Conservation (phyloP, 2,329 filamentous ascomycete species). For the Blastomyces emzantsi region DNA sequence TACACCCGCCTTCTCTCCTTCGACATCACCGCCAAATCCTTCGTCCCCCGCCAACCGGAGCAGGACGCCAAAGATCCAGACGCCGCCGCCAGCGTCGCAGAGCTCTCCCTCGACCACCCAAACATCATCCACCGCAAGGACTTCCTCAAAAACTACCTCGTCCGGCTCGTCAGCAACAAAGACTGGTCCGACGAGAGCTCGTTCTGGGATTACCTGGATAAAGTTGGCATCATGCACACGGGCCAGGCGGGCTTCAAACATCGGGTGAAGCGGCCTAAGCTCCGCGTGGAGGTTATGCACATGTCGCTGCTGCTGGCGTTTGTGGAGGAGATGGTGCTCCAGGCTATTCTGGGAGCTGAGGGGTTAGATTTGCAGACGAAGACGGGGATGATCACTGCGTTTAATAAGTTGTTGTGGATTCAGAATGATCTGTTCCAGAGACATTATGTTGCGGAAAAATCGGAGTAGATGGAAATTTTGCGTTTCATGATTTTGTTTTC, state of each 20-base stretch:
- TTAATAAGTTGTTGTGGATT: slow-evolving; percentile 26
- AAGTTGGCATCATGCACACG: slow-evolving; percentile 25
- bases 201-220: slow-evolving; percentile 25
- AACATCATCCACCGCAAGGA: slow-evolving; percentile 25
- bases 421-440: slow-evolving; percentile 27
- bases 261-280: slow-evolving; percentile 19
- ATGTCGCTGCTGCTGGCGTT: slow-evolving; percentile 22
- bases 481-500: not conserved
- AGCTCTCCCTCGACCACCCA: slow-evolving; percentile 21
- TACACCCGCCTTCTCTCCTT: slow-evolving; percentile 24
- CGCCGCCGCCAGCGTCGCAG: slow-evolving; percentile 11
- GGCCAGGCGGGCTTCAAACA: slow-evolving; percentile 23
- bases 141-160: slow-evolving; percentile 24
- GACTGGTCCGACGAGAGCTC: slow-evolving; percentile 24
- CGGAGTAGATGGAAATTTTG: slow-evolving; percentile 6
- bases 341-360: slow-evolving; percentile 22
- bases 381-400: slow-evolving; percentile 20
- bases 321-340: slow-evolving; percentile 23
- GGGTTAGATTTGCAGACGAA: slow-evolving; percentile 20
- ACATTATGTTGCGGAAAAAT: slow-evolving; percentile 18
- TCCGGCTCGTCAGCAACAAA: slow-evolving; percentile 22
- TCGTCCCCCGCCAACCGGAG: slow-evolving; percentile 21
- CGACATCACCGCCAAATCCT: slow-evolving; percentile 26
- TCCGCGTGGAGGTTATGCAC: slow-evolving; percentile 25
- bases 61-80: slow-evolving; percentile 10